phyloP scores from a whole-genome alignment of 2,329 filamentous ascomycete species.

The Ophiocordyceps australis region DNA sequence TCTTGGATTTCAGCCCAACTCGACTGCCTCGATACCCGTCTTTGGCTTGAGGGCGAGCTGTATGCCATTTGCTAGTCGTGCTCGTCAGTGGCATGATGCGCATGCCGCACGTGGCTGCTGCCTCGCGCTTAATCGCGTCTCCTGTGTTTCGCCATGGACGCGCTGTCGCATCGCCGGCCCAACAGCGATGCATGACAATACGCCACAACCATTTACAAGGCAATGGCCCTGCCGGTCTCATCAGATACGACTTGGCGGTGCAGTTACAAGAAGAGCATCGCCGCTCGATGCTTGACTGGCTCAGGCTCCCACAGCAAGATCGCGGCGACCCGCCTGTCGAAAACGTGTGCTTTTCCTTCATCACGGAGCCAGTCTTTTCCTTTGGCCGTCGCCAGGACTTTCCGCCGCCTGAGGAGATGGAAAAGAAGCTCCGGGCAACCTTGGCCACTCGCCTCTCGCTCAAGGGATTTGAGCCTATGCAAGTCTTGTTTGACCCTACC shows the following conservation, averaged over 20 bases:
- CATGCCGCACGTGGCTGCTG: background rate
- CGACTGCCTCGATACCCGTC: too few species aligned
- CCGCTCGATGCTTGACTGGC: conserved; percentile 15
- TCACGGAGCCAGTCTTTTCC: conserved; percentile 71
- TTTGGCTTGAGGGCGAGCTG: too few species aligned
- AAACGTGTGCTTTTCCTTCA: conserved; percentile 79
- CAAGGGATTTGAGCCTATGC: conserved; percentile 18
- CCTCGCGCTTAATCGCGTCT: too few species aligned
- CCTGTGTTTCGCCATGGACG: too few species aligned
- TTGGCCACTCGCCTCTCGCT: conserved; percentile 26
- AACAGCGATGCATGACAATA: conserved; percentile 4
- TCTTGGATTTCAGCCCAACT: too few species aligned
- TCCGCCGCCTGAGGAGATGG: too few species aligned
- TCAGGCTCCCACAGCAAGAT: conserved; percentile 7
- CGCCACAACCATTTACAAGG: conserved; percentile 13
- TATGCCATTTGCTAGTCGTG: too few species aligned
- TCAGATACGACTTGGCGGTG: conserved; percentile 13
- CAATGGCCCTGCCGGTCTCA: conserved; percentile 6
- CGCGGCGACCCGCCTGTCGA: conserved; percentile 38
- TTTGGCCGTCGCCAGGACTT: conserved; percentile 64
- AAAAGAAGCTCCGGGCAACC: conserved; percentile 21
- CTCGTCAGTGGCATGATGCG: too few species aligned
- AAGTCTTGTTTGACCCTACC: conserved; percentile 26
- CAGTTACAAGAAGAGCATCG: conserved; percentile 15
- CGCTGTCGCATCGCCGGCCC: background rate